Evolutionary conservation across 75 land plant genomes (phyloP).

Genomic region (Larix kaempferi): DNA sequence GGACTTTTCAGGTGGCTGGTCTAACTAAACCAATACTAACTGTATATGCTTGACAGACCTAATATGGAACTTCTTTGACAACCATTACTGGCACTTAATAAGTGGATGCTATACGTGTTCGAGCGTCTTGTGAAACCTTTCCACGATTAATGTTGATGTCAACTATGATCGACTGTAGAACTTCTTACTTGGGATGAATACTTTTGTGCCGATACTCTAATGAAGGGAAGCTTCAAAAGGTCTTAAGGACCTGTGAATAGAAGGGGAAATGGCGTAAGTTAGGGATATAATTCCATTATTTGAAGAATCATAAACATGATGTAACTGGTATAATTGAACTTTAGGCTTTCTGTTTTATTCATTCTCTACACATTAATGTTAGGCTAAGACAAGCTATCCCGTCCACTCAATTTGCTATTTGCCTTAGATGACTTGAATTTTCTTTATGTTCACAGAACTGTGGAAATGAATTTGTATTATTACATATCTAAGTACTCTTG

Average conservation of each 20-base stretch:
- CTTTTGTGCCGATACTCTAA: background rate
- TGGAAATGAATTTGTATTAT: too few species aligned
- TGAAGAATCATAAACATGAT: background rate
- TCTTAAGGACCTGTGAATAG: slow-evolving; percentile 12
- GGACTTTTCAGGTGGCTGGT: background rate
- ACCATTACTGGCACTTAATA: slow-evolving; percentile 1
- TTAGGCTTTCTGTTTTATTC: too few species aligned
- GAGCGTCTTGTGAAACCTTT: slow-evolving; percentile 4
- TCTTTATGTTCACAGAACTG: too few species aligned
- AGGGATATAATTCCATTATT: slow-evolving; percentile 13
- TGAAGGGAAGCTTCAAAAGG: slow-evolving; percentile 1
- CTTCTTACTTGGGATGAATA: background rate
- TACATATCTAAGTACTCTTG: too few species aligned
- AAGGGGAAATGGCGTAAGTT: slow-evolving; percentile 2
- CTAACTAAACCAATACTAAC: slow-evolving; percentile 10
- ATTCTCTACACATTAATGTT: too few species aligned
- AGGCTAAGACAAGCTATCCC: too few species aligned
- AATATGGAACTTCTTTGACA: slow-evolving; percentile 8
- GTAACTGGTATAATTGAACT: too few species aligned
- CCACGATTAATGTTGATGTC: background rate
- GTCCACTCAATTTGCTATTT: too few species aligned
- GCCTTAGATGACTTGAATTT: too few species aligned
- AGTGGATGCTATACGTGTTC: background rate
- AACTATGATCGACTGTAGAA: background rate
- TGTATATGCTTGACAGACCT: background rate